These are phyloP conservation scores for Pachyrhizus erosus DNA, from an alignment of 306 rosid genomes.

Conservation along the genomic window DNA sequence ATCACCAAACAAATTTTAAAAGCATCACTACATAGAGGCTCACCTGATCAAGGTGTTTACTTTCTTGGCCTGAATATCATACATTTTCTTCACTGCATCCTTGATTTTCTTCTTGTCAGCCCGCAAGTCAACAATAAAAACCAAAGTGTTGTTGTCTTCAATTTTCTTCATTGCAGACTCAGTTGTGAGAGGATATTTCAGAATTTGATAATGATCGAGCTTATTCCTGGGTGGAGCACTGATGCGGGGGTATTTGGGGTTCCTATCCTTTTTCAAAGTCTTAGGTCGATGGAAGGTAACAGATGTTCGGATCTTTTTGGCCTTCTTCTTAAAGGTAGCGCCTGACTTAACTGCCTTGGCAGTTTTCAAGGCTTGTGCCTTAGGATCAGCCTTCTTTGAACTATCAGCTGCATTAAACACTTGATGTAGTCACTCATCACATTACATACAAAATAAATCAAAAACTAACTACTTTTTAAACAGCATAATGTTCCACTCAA, in stretches of 20 bases:
- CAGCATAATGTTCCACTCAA: not conserved
- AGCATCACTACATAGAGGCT: slow-evolving; percentile 14
- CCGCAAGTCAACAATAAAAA: slow-evolving; percentile 83
- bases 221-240: slow-evolving; percentile 90
- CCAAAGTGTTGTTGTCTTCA: slow-evolving; percentile 88
- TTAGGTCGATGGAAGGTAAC: slow-evolving; percentile 74
- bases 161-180: slow-evolving; percentile 95
- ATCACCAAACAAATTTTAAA: not conserved
- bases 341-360: slow-evolving; percentile 69
- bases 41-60: slow-evolving; percentile 90
- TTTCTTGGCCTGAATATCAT: slow-evolving; percentile 89
- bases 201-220: slow-evolving; percentile 84
- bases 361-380: slow-evolving; percentile 67
- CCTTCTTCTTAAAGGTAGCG: slow-evolving; percentile 60
- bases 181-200: slow-evolving; percentile 82
- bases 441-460: not conserved
- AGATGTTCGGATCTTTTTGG: slow-evolving; percentile 59
- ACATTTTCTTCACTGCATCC: slow-evolving; percentile 88
- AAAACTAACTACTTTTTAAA: not conserved
- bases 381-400: slow-evolving; percentile 61
- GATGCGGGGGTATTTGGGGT: slow-evolving; percentile 82
- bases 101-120: slow-evolving; percentile 95
- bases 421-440: not conserved
- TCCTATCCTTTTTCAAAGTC: slow-evolving; percentile 75
- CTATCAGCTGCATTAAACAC: slow-evolving; percentile 54